These are phyloP conservation scores for Pseudoneurospora amorphoporcata DNA, from an alignment of 495 filamentous ascomycete species.

Conservation along the genomic window DNA sequence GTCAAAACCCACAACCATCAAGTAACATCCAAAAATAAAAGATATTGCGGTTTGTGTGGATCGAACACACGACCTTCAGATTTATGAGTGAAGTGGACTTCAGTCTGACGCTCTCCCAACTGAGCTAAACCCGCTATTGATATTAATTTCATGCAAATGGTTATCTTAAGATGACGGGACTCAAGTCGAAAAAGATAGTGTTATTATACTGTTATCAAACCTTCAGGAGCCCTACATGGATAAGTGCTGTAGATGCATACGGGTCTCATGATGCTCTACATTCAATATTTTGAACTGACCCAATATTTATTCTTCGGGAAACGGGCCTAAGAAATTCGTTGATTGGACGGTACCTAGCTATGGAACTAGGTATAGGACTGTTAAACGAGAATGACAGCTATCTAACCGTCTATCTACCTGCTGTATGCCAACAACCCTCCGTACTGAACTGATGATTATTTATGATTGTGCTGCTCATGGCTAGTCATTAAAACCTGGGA, in stretches of 20 bases:
- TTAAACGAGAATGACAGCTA: neutral
- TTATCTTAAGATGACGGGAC: no score
- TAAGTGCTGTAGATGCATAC: neutral
- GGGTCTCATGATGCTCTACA: neutral
- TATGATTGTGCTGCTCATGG: neutral
- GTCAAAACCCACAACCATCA: neutral
- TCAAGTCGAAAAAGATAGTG: no score
- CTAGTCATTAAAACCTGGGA: neutral
- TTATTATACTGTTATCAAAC: no score
- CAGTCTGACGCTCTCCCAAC: neutral
- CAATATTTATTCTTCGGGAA: neutral
- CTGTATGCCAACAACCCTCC: neutral
- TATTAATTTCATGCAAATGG: no score
- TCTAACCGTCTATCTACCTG: neutral
- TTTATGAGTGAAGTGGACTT: neutral
- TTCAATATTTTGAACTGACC: neutral
- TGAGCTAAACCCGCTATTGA: neutral
- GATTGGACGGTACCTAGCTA: neutral
- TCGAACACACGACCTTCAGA: neutral
- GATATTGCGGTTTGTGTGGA: neutral
- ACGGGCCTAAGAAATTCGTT: neutral
- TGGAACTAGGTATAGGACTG: neutral
- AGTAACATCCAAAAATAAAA: neutral
- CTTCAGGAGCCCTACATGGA: neutral
- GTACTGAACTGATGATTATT: neutral